phyloP scores from a whole-genome alignment of 192 early-diverging fungal genomes.

The Podila horticola region DNA sequence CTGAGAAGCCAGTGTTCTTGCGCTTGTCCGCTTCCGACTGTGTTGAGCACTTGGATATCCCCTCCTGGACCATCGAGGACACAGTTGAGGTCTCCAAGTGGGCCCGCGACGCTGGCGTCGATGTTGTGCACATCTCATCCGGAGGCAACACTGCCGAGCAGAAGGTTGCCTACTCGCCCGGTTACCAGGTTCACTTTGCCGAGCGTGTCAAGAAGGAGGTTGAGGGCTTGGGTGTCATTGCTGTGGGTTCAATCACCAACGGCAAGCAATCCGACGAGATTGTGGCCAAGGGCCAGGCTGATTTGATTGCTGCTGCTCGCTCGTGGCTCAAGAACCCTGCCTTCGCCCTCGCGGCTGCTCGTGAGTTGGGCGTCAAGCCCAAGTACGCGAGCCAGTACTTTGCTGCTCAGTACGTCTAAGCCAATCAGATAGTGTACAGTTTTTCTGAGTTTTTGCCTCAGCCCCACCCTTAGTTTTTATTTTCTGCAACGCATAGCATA shows the following conservation, averaged over 20 bases:
- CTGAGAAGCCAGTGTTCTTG: slow-evolving; percentile 74
- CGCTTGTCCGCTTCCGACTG: slow-evolving; percentile 85
- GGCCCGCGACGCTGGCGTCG: slow-evolving; percentile 79
- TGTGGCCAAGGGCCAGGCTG: slow-evolving; percentile 70
- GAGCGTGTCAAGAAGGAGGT: slow-evolving; percentile 68
- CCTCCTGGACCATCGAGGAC: slow-evolving; percentile 79
- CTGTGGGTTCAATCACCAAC: slow-evolving; percentile 81
- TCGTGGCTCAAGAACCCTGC: slow-evolving; percentile 74
- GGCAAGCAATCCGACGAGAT: slow-evolving; percentile 77
- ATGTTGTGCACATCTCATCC: slow-evolving; percentile 87
- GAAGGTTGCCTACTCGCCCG: slow-evolving; percentile 56
- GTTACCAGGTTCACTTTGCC: slow-evolving; percentile 81
- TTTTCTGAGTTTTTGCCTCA: too few species aligned
- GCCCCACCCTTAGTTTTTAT: too few species aligned
- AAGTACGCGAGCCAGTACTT: slow-evolving; percentile 72
- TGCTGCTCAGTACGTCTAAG: too few species aligned
- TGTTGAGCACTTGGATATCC: slow-evolving; percentile 50
- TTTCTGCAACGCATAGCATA: too few species aligned
- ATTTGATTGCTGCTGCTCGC: slow-evolving; percentile 82
- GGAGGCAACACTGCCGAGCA: slow-evolving; percentile 74
- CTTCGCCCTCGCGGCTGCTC: slow-evolving; percentile 73
- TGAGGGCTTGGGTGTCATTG: slow-evolving; percentile 64
- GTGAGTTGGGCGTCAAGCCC: slow-evolving; percentile 70
- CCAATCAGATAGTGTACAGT: too few species aligned
- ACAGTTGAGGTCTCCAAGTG: slow-evolving; percentile 67